phyloP scores from a whole-genome alignment of 163 green algal species.

The Smithsoniella earleae region DNA sequence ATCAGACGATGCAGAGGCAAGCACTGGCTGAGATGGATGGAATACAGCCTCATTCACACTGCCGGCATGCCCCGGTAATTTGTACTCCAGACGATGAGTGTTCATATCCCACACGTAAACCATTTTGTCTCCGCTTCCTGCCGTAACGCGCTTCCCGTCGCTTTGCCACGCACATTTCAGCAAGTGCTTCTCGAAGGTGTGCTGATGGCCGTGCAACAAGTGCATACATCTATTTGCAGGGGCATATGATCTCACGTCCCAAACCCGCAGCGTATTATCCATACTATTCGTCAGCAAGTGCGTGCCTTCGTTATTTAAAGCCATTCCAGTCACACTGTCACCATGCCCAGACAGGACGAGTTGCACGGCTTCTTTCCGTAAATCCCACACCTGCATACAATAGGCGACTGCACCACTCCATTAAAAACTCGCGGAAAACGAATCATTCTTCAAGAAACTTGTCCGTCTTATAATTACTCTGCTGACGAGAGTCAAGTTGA shows the following conservation, averaged over 20 bases:
- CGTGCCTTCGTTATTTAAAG: conserved; percentile 59
- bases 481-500: not conserved
- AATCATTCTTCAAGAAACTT: not conserved
- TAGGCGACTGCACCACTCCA: no score
- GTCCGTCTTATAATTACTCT: not conserved
- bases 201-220: conserved; percentile 61
- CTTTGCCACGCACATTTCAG: conserved; percentile 83
- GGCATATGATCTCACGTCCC: conserved; percentile 85
- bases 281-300: conserved; percentile 82
- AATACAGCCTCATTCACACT: conserved; percentile 83
- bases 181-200: conserved; percentile 91
- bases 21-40: conserved; percentile 76
- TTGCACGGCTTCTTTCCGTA: conserved; percentile 57
- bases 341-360: conserved; percentile 68
- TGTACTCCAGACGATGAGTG: conserved; percentile 66
- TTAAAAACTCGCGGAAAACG: not conserved
- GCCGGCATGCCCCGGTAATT: conserved; percentile 84
- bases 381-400: conserved; percentile 71
- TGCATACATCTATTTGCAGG: conserved; percentile 58
- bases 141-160: conserved; percentile 70
- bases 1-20: conserved; percentile 70
- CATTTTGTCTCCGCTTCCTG: conserved; percentile 73
- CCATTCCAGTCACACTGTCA: conserved; percentile 72
- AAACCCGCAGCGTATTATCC: conserved; percentile 85
- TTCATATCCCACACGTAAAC: conserved; percentile 69